Percentiles rank a stretch among this genome's conserved stretches.
phyloP scores from a whole-genome alignment of 1,284 basidiomycete species.

The Leucoagaricus sp. region DNA sequence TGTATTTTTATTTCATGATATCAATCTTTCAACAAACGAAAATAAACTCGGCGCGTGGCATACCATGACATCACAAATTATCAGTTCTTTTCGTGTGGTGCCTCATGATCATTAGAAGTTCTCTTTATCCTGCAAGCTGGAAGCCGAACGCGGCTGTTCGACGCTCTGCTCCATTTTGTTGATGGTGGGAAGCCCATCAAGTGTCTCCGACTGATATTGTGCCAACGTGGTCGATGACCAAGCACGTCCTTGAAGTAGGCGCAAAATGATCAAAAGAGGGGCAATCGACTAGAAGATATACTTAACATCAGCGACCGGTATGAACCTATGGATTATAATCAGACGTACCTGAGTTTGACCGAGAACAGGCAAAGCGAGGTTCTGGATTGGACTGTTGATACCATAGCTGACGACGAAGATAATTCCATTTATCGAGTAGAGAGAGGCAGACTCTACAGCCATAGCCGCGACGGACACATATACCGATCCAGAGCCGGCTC shows the following conservation, averaged over 20 bases:
- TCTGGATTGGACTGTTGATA: constrained; percentile 13
- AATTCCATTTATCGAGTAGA: constrained; percentile 13
- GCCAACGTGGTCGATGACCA: constrained; percentile 12
- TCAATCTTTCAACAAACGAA: too few relatives aligned
- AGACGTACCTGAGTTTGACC: constrained; percentile 15
- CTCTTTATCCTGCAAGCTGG: background rate
- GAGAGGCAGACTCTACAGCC: constrained; percentile 14
- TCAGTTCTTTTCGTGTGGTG: too few relatives aligned
- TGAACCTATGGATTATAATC: background rate
- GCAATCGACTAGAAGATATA: constrained; percentile 10
- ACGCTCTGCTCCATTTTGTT: background rate
- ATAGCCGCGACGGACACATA: constrained; percentile 16
- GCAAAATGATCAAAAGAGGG: constrained; percentile 12
- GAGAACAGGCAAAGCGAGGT: constrained; percentile 14
- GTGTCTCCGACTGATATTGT: background rate
- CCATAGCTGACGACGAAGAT: constrained; percentile 15
- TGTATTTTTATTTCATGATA: too few relatives aligned
- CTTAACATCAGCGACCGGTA: background rate
- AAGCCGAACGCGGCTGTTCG: background rate
- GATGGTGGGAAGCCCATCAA: background rate
- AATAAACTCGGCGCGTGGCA: too few relatives aligned
- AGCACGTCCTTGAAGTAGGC: constrained; percentile 16
- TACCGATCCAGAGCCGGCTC: constrained; percentile 8
- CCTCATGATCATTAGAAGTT: background rate
- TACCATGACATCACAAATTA: too few relatives aligned